phyloP scores from a whole-genome alignment of 805 yeast species.

The Priceomyces haplophilus region DNA sequence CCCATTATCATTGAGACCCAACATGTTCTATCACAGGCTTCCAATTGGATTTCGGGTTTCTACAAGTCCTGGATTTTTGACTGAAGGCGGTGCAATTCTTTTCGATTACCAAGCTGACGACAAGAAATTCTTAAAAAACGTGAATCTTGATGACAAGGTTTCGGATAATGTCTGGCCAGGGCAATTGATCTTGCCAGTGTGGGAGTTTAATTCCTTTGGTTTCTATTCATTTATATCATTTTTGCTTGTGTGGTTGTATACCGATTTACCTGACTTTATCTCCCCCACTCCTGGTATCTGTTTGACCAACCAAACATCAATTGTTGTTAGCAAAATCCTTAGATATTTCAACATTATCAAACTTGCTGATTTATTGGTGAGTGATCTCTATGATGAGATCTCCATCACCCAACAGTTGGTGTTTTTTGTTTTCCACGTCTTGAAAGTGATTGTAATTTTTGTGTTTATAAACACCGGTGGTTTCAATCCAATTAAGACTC shows the following conservation, averaged over 20 bases:
- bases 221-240: constrained; percentile 37
- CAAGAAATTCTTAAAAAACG: constrained; percentile 39
- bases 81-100: constrained; percentile 77
- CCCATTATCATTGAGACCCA: constrained; percentile 78
- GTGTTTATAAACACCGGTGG: constrained; percentile 64
- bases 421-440: constrained; percentile 69
- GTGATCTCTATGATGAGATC: constrained; percentile 45
- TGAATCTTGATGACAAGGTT: constrained; percentile 48
- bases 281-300: constrained; percentile 93
- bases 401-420: constrained; percentile 52
- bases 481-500: constrained; percentile 61
- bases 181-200: constrained; percentile 75
- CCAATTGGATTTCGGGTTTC: constrained; percentile 68
- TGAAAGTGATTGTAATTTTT: constrained; percentile 59
- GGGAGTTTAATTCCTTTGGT: constrained; percentile 50
- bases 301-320: constrained; percentile 57
- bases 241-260: constrained; percentile 75
- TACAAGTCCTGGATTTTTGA: constrained; percentile 72
- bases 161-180: constrained; percentile 80
- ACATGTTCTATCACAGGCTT: constrained; percentile 59
- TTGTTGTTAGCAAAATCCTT: constrained; percentile 19
- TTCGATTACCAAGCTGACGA: constrained; percentile 58
- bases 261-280: constrained; percentile 85
- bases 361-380: constrained; percentile 45
- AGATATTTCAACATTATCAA: constrained; percentile 34